These are phyloP conservation scores for Anaeramoeba flamelloides DNA, from an alignment of 78 protist species.

Conservation along the genomic window DNA sequence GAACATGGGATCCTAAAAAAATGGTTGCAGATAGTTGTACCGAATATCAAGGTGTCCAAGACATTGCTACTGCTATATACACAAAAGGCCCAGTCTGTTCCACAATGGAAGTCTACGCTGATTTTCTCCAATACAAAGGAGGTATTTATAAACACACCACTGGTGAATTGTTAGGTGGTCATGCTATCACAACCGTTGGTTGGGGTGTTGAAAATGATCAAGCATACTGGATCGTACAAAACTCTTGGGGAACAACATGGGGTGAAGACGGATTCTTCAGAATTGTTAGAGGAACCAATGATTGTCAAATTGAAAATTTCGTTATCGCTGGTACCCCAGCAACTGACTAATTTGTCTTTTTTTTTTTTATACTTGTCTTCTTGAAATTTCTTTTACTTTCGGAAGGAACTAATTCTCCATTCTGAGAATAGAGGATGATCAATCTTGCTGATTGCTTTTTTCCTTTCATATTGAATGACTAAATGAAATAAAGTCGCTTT, in stretches of 20 bases:
- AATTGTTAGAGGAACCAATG: conserved; percentile 37
- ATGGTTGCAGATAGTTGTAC: no score
- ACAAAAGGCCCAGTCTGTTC: conserved; percentile 20
- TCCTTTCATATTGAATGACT: no score
- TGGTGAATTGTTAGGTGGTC: conserved; percentile 21
- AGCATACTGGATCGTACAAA: conserved; percentile 47
- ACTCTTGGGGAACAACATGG: conserved; percentile 61
- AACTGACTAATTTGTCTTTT: no score
- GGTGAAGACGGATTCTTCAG: conserved; percentile 47
- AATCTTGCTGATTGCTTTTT: no score
- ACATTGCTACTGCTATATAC: background rate
- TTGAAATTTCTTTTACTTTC: no score
- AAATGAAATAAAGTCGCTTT: no score
- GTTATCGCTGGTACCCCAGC: conserved; percentile 1
- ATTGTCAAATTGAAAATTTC: conserved; percentile 49
- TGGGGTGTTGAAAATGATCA: conserved; percentile 40
- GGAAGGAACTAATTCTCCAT: no score
- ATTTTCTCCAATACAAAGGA: conserved; percentile 25
- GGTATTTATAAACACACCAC: conserved; percentile 24
- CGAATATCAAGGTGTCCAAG: no score
- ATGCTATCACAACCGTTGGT: conserved; percentile 23
- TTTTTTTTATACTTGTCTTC: no score
- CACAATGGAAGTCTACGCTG: conserved; percentile 26
- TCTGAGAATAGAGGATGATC: no score
- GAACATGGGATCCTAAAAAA: no score